These are phyloP conservation scores for Avicennia marina DNA, from an alignment of 257 asterid species.

Conservation along the genomic window DNA sequence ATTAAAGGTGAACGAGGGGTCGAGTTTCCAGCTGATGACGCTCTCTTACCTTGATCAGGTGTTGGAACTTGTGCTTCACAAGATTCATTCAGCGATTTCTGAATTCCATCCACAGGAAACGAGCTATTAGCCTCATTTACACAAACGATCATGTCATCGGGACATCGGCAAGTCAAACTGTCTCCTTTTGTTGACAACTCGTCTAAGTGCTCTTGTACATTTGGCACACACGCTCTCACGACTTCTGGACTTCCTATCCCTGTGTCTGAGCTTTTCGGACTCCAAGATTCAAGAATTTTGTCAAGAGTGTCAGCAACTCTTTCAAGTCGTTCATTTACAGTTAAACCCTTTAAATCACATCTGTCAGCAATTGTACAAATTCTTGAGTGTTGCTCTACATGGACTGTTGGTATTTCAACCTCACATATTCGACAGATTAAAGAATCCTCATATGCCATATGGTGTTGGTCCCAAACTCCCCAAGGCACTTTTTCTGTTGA, in stretches of 20 bases:
- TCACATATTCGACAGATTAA: slow-evolving; percentile 98
- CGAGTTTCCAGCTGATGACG: slow-evolving; percentile 98
- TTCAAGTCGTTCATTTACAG: slow-evolving; percentile 80
- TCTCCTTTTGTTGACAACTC: slow-evolving; percentile 91
- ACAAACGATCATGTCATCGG: slow-evolving; percentile 95
- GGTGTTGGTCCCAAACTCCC: slow-evolving; percentile 96
- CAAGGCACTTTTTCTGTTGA: slow-evolving; percentile 69
- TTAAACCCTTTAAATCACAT: slow-evolving; percentile 88
- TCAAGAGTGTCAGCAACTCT: slow-evolving; percentile 91
- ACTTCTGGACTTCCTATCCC: slow-evolving; percentile 76
- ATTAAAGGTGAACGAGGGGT: slow-evolving; percentile 92
- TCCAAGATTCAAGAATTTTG: slow-evolving; percentile 77
- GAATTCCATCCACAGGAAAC: slow-evolving; percentile 70
- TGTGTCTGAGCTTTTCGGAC: slow-evolving; percentile 59
- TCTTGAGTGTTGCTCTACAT: slow-evolving; percentile 96
- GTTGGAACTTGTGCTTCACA: slow-evolving; percentile 90
- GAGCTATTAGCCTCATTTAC: slow-evolving; percentile 75
- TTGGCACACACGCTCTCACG: too few species aligned
- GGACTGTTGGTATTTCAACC: slow-evolving; percentile 94
- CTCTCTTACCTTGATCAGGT: slow-evolving; percentile 96
- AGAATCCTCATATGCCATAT: slow-evolving; percentile 70
- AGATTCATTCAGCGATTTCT: slow-evolving; percentile 71
- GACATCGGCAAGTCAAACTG: slow-evolving; percentile 95
- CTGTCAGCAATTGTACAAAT: slow-evolving; percentile 96
- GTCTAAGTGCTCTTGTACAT: too few species aligned